These are phyloP conservation scores for Kwoniella sp. DNA, from an alignment of 768 basidiomycete species.

Conservation along the genomic window DNA sequence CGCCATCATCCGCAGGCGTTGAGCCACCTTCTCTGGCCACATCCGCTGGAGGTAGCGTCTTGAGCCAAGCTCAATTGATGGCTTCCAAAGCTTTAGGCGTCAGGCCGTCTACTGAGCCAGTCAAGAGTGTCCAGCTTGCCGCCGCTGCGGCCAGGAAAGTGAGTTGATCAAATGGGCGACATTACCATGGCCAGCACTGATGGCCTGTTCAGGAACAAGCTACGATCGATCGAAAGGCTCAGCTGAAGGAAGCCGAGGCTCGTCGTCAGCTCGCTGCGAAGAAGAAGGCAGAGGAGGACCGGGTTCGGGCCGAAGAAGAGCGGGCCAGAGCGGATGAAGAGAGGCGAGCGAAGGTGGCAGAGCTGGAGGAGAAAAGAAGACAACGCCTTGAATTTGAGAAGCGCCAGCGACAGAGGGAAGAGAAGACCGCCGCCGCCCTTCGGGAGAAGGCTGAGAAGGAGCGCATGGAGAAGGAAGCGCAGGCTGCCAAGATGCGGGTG, in stretches of 20 bases:
- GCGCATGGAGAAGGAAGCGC: conserved; percentile 18
- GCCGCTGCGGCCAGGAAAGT: conserved; percentile 86
- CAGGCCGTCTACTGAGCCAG: conserved; percentile 43
- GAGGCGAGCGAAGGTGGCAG: conserved; percentile 51
- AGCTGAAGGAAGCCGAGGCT: conserved; percentile 71
- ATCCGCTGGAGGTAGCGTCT: conserved; percentile 11
- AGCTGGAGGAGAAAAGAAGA: conserved; percentile 56
- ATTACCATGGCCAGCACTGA: neutral
- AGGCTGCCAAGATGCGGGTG: conserved; percentile 29
- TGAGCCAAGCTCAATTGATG: conserved; percentile 20
- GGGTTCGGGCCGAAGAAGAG: conserved; percentile 17
- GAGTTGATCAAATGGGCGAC: conserved; percentile 28
- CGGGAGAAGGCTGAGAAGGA: conserved; percentile 36
- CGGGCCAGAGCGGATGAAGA: conserved; percentile 20
- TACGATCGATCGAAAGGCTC: conserved; percentile 72
- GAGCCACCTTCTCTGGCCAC: conserved; percentile 10
- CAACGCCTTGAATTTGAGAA: conserved; percentile 17
- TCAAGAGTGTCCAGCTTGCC: conserved; percentile 77
- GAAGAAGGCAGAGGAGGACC: conserved; percentile 66
- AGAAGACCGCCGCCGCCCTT: conserved; percentile 19
- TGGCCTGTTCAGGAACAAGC: conserved; percentile 69
- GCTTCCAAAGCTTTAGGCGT: conserved; percentile 32
- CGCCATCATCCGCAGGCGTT: conserved; percentile 4
- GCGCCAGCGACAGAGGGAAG: conserved; percentile 17
- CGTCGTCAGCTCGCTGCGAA: conserved; percentile 67